phyloP scores from a whole-genome alignment of 1,284 basidiomycete genomes.

The Tylopilus sp. region DNA sequence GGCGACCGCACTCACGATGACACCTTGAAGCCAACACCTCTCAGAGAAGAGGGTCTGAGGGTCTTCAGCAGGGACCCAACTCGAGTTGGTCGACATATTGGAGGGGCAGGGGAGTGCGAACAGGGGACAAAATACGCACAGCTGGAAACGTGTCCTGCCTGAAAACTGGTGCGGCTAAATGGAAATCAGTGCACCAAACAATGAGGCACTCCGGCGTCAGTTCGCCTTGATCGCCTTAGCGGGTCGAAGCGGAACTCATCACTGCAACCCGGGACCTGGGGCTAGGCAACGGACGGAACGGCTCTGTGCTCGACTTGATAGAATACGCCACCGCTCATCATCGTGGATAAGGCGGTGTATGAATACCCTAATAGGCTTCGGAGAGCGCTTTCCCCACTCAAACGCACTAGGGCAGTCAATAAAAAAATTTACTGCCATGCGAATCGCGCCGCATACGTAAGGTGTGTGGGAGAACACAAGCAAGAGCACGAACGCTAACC shows the following conservation, averaged over 20 bases:
- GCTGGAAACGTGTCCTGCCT: background rate
- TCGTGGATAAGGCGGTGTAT: background rate
- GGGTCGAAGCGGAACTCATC: too few species aligned
- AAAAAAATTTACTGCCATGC: background rate
- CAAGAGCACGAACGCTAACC: too few species aligned
- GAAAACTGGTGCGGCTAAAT: background rate
- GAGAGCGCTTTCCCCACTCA: background rate
- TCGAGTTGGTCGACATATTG: slow-evolving; percentile 17
- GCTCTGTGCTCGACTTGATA: background rate
- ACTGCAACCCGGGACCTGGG: too few species aligned
- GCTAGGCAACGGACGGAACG: background rate
- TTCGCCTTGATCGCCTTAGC: background rate
- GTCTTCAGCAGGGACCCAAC: slow-evolving; percentile 18
- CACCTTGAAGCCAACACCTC: slow-evolving; percentile 27
- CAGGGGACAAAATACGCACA: background rate
- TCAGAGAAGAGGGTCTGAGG: slow-evolving; percentile 15
- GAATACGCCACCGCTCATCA: background rate
- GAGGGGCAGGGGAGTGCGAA: background rate
- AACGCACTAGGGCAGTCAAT: background rate
- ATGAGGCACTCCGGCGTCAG: background rate
- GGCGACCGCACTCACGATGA: slow-evolving; percentile 23
- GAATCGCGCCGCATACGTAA: background rate
- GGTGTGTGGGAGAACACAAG: background rate
- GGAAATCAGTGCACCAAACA: background rate
- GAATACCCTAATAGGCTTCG: background rate